Conservation (phyloP, 331 rosid species). For the Pyrus hybrid region DNA sequence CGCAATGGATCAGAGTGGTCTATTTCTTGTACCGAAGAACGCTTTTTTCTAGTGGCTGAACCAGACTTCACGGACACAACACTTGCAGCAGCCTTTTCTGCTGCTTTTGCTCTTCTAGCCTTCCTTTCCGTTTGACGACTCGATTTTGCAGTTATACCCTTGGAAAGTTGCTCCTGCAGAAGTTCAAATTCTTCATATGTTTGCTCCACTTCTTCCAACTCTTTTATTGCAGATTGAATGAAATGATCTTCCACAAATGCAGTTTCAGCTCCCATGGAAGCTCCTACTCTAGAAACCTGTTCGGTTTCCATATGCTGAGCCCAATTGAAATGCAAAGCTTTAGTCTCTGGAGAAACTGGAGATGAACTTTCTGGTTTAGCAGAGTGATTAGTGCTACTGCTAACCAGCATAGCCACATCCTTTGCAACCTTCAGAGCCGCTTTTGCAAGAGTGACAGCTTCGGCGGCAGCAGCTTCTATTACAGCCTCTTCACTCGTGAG, state of each 20-base stretch:
- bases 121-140: conserved; percentile 78
- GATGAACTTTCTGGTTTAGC: conserved; percentile 18
- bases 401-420: conserved; percentile 55
- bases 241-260: conserved; percentile 27
- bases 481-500: conserved; percentile 79
- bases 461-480: conserved; percentile 86
- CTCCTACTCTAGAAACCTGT: conserved; percentile 29
- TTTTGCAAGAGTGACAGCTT: conserved; percentile 88
- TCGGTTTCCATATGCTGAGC: conserved; percentile 42
- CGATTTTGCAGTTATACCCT: conserved; percentile 61
- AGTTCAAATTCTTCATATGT: conserved; percentile 52
- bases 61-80: conserved; percentile 55
- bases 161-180: conserved; percentile 43
- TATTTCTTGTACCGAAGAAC: conserved; percentile 55
- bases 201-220: conserved; percentile 42
- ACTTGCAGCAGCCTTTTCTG: conserved; percentile 63
- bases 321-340: conserved; percentile 49
- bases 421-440: conserved; percentile 84
- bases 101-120: conserved; percentile 74
- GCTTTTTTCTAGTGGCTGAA: conserved; percentile 59
- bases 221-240: conserved; percentile 16
- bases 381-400: conserved; percentile 17
- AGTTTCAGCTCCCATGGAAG: conserved; percentile 25
- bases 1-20: conserved; percentile 85
- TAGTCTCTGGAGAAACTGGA: conserved; percentile 22